phyloP scores from a whole-genome alignment of 805 yeast species.

The Wickerhamomyces canadensis region DNA sequence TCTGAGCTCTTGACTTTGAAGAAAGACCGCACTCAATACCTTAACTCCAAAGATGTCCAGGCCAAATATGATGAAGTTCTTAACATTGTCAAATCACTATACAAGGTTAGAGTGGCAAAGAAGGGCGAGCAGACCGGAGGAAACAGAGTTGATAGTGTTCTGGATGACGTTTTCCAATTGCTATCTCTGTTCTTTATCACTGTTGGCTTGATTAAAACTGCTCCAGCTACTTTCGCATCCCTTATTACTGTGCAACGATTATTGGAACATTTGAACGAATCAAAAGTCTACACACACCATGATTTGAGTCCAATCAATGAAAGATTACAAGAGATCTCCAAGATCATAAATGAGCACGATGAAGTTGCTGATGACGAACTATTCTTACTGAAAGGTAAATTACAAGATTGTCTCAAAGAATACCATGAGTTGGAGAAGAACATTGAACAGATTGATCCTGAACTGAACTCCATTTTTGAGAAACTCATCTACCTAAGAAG shows the following conservation, averaged over 20 bases:
- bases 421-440: slow-evolving; percentile 52
- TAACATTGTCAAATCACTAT: slow-evolving; percentile 45
- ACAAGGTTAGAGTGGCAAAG: slow-evolving; percentile 35
- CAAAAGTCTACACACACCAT: slow-evolving; percentile 75
- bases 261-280: slow-evolving; percentile 75
- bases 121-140: slow-evolving; percentile 20
- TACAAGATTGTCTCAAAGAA: slow-evolving; percentile 54
- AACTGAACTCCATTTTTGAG: slow-evolving; percentile 47
- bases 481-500: slow-evolving; percentile 60
- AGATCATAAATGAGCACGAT: slow-evolving; percentile 40
- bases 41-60: slow-evolving; percentile 65
- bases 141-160: slow-evolving; percentile 59
- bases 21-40: slow-evolving; percentile 57
- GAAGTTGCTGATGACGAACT: slow-evolving; percentile 44
- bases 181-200: slow-evolving; percentile 83
- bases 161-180: slow-evolving; percentile 88
- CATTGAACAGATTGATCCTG: slow-evolving; percentile 47
- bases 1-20: slow-evolving; percentile 41
- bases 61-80: slow-evolving; percentile 54
- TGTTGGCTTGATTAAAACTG: slow-evolving; percentile 83
- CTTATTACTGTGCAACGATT: slow-evolving; percentile 80
- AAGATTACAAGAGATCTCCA: slow-evolving; percentile 64
- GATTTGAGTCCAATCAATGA: slow-evolving; percentile 75
- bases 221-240: slow-evolving; percentile 93
- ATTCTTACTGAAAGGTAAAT: slow-evolving; percentile 57